These are phyloP conservation scores for Hymenoscyphus infarciens DNA, from an alignment of 2,329 filamentous ascomycete species.

Conservation along the genomic window DNA sequence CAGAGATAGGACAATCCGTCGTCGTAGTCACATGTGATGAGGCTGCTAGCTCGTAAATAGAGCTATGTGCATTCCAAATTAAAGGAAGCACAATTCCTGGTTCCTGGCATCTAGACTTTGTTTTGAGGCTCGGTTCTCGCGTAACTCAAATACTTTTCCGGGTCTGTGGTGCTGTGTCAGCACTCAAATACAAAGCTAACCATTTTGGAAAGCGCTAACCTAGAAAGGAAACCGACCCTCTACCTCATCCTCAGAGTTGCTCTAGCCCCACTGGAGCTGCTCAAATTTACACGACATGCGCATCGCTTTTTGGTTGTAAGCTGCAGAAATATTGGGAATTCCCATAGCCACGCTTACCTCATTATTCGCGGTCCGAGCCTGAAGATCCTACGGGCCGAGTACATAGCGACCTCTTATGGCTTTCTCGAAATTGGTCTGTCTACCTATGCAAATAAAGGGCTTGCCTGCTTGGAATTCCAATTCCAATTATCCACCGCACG, in stretches of 20 bases:
- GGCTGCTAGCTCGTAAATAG: not conserved
- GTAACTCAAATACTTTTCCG: conserved; percentile 2
- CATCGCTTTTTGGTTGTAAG: too few species aligned
- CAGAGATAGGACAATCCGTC: not conserved
- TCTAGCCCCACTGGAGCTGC: not conserved
- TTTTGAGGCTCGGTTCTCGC: not conserved
- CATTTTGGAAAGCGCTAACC: not conserved
- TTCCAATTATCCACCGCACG: not conserved
- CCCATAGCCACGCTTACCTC: not conserved
- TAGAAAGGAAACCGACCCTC: not conserved
- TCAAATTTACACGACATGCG: not conserved
- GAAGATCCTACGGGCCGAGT: too few species aligned
- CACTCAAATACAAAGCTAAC: not conserved
- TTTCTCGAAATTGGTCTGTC: not conserved
- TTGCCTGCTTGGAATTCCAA: not conserved
- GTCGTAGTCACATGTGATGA: not conserved
- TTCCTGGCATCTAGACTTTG: not conserved
- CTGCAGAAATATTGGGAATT: not conserved
- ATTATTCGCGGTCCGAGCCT: too few species aligned
- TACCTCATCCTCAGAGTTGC: not conserved
- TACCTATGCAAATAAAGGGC: not conserved
- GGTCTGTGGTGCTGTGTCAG: not conserved
- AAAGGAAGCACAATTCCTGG: not conserved
- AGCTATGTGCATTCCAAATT: not conserved
- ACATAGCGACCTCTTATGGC: not conserved